phyloP scores from a whole-genome alignment of 1,284 basidiomycete species.

The Rhizopogon parksii region DNA sequence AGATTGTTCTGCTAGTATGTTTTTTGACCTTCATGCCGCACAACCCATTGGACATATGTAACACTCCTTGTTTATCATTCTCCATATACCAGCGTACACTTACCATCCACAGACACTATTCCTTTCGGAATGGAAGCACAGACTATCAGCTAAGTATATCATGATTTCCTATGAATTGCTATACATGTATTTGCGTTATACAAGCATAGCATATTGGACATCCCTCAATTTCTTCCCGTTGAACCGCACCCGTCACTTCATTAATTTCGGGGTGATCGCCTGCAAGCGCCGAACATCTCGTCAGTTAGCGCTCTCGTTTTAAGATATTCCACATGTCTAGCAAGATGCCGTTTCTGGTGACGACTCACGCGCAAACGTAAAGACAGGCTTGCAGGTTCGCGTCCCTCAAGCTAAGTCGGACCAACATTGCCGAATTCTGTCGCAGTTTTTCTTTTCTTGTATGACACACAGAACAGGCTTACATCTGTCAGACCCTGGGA shows the following conservation, averaged over 20 bases:
- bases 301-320: not conserved
- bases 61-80: constrained; percentile 27
- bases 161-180: constrained; percentile 1
- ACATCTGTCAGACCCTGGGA: constrained; percentile 1
- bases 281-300: not conserved
- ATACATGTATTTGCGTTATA: not conserved
- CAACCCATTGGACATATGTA: constrained; percentile 29
- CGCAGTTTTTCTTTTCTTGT: too few species aligned
- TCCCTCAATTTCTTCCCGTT: not conserved
- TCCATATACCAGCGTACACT: constrained; percentile 19
- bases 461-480: not conserved
- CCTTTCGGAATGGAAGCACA: not conserved
- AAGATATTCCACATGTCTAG: not conserved
- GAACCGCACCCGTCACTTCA: not conserved
- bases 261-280: constrained; percentile 1
- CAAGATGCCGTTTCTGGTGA: not conserved
- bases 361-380: not conserved
- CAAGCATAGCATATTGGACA: not conserved
- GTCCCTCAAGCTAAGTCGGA: too few species aligned
- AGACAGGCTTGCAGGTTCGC: not conserved
- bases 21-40: constrained; percentile 1
- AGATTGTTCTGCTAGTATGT: constrained; percentile 54
- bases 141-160: constrained; percentile 2
- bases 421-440: too few species aligned
- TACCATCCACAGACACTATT: constrained; percentile 6